Base-by-base conservation (phyloP, 75 land plant species). In the Azolla pinnata region DNA sequence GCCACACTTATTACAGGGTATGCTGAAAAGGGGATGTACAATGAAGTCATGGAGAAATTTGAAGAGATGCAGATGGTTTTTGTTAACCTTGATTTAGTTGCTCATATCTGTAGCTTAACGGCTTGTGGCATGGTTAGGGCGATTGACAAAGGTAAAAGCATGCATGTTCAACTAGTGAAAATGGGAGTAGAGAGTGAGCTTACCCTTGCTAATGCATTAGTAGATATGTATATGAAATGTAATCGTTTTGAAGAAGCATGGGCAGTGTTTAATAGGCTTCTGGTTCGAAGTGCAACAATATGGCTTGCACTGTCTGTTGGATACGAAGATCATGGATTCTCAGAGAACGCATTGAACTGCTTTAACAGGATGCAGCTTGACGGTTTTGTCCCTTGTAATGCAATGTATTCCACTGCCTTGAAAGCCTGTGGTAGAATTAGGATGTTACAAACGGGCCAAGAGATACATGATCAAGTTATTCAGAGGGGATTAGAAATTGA, bases 1-100 rank as follows among this genome's bases (percentile, higher is more conserved):
- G 79, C 76, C 44, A 57, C 71, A 9, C 67, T 83, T 73, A 75
- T 83, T 52, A 62, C 70, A 33, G 86, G 76, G 1, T 67, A 74
- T 71, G 76, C 69, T 54, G 61, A 68, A 20, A 71, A 70, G 38
- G 69, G 69, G 54, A 25, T 23, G 1, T 71, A 44, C 59, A 53
- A 42, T 26, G 79, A 75, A 59, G 81, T 76, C 0, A 10, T 78
- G 5, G 62, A 50, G n/a, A 20, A 47, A 8, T 77, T 70, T 54
- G 21, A 59, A 49, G 45, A 51, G 31, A 77, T 77, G 80, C 59
- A 28, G 46, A 28, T 2, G 0, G 57, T 25, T 14, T 62, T 51
- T n/a, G 56, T 74, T 20, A 50, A 20, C 17, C 56, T 75, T 33
- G 74, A 80, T 45, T 33, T 60, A 32, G 67, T 67, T 10, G 71